These are phyloP conservation scores for Erysiphe pulchra DNA, from an alignment of 2,329 filamentous ascomycete genomes.

Conservation along the genomic window DNA sequence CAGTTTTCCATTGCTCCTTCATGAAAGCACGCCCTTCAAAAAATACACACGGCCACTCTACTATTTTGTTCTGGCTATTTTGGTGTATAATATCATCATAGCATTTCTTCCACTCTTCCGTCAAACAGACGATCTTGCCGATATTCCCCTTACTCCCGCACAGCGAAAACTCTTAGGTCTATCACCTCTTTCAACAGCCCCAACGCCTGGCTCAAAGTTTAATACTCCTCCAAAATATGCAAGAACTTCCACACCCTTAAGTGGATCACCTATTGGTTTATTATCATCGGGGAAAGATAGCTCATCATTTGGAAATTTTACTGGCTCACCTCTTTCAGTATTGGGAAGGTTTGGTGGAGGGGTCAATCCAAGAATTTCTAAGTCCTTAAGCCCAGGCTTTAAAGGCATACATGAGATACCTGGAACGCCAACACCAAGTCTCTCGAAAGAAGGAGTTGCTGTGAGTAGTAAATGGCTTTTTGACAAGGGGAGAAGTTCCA, in stretches of 20 bases:
- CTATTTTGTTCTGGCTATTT: slow-evolving; percentile 25
- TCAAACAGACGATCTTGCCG: slow-evolving; percentile 49
- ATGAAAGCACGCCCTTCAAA: slow-evolving; percentile 4
- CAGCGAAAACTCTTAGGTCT: slow-evolving; percentile 72
- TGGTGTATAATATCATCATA: slow-evolving; percentile 42
- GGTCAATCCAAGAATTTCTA: slow-evolving; percentile 27
- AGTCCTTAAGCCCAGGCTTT: slow-evolving; percentile 22
- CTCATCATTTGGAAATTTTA: slow-evolving; percentile 17
- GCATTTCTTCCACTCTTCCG: slow-evolving; percentile 50
- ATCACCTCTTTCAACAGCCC: slow-evolving; percentile 32
- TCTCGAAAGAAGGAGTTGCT: slow-evolving; percentile 43
- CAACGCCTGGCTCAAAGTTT: slow-evolving; percentile 46
- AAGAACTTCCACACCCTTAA: slow-evolving; percentile 36
- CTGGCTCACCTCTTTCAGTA: slow-evolving; percentile 25
- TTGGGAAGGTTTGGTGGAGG: slow-evolving; percentile 23
- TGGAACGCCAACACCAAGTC: slow-evolving; percentile 41
- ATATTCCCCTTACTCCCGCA: slow-evolving; percentile 75
- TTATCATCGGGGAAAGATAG: slow-evolving; percentile 30
- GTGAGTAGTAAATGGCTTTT: slow-evolving; percentile 92
- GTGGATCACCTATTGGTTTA: slow-evolving; percentile 32
- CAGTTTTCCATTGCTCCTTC: slow-evolving; percentile 11
- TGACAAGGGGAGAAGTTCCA: slow-evolving; percentile 36
- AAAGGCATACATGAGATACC: slow-evolving; percentile 23
- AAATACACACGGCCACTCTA: slow-evolving; percentile 14
- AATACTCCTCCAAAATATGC: slow-evolving; percentile 74